Conservation (phyloP, 441 rosid genomes). For the Jatropha podagrica region DNA sequence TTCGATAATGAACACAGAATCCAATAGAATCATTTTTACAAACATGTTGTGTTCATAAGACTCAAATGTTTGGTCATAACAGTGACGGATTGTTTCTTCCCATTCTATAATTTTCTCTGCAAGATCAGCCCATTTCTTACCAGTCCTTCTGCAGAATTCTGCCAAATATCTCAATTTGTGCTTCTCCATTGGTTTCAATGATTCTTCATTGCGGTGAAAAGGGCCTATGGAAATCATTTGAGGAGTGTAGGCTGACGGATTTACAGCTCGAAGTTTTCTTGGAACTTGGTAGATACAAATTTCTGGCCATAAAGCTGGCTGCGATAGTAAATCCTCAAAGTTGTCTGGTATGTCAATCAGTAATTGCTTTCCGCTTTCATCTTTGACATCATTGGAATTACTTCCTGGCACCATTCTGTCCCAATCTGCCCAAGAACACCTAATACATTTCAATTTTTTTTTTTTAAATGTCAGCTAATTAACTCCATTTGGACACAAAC, state of each 20-base stretch:
- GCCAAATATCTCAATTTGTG: not conserved
- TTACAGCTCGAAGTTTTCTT: not conserved
- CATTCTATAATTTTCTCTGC: not conserved
- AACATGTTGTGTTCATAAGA: not conserved
- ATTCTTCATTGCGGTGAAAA: not conserved
- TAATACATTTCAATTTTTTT: no score
- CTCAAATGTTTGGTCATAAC: not conserved
- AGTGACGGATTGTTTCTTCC: not conserved
- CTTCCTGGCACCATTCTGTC: no score
- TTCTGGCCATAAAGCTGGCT: not conserved
- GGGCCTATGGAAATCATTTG: not conserved
- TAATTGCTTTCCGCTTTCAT: not conserved
- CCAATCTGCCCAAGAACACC: no score
- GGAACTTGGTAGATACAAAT: constrained; percentile 6
- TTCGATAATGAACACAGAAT: not conserved
- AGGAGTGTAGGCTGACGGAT: not conserved
- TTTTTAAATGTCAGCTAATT: no score
- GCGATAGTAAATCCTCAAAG: not conserved
- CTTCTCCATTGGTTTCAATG: not conserved
- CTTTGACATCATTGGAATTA: no score
- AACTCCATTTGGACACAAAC: no score
- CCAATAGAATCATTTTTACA: not conserved
- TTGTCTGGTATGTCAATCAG: not conserved
- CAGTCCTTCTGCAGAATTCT: not conserved
- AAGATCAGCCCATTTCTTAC: not conserved